Conservation (phyloP, 2,329 filamentous ascomycete genomes). For the Nemania serpens region DNA sequence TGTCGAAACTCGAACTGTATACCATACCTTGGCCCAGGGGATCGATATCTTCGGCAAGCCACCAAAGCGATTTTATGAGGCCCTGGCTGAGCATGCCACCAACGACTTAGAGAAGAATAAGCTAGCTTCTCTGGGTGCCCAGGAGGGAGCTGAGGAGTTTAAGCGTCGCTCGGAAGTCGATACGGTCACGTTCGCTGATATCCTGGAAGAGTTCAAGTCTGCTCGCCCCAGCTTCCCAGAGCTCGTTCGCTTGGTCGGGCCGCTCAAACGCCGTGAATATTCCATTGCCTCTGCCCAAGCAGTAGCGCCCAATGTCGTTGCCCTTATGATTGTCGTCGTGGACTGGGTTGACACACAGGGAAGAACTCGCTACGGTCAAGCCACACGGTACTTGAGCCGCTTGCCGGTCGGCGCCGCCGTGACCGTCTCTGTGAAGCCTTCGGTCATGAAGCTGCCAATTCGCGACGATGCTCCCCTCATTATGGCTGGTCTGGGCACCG, state of each 20-base stretch:
- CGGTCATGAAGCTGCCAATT: conserved; percentile 96
- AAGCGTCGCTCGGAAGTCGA: conserved; percentile 91
- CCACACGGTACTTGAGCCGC: conserved; percentile 83
- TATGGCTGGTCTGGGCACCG: conserved; percentile 98
- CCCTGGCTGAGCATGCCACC: conserved; percentile 81
- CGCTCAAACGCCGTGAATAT: conserved; percentile 96
- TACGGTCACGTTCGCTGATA: conserved; percentile 86
- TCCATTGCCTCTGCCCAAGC: conserved; percentile 98
- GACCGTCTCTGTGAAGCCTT: conserved; percentile 94
- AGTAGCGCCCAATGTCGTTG: conserved; percentile 85
- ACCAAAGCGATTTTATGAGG: conserved; percentile 97
- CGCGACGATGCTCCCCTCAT: conserved; percentile 91
- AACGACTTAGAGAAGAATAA: conserved; percentile 83
- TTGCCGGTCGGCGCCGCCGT: conserved; percentile 77
- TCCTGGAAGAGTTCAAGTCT: conserved; percentile 86
- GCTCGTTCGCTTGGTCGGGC: conserved; percentile 82
- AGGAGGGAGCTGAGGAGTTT: conserved; percentile 85
- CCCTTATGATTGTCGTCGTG: conserved; percentile 96
- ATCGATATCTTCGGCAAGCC: conserved; percentile 96
- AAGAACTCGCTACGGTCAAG: conserved; percentile 88
- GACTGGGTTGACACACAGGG: conserved; percentile 90
- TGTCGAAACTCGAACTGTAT: conserved; percentile 87
- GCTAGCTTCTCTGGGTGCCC: conserved; percentile 74
- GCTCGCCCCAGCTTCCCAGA: conserved; percentile 89
- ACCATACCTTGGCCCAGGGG: conserved; percentile 89